Evolutionary conservation across 1,284 basidiomycete genomes (phyloP).

Genomic region (Ganoderma leucocontextum): DNA sequence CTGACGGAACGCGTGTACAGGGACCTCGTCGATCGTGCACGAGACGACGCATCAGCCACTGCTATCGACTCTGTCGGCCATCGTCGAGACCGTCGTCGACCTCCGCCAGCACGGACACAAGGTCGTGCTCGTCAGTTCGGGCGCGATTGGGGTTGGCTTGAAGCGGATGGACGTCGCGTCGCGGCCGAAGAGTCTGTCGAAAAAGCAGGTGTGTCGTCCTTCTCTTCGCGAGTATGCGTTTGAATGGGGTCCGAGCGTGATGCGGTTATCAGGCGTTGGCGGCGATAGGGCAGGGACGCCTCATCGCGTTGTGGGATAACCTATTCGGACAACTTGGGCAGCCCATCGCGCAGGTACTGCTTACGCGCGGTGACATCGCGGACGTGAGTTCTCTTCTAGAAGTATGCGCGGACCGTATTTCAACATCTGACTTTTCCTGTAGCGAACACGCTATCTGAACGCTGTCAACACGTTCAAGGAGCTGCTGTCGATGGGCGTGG

Average conservation of each 20-base stretch:
- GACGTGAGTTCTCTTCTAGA: constrained; percentile 69
- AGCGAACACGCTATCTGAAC: constrained; percentile 94
- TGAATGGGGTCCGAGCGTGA: constrained; percentile 21
- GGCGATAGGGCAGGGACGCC: constrained; percentile 94
- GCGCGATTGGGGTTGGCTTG: constrained; percentile 95
- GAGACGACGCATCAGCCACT: constrained; percentile 91
- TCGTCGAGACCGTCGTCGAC: constrained; percentile 91
- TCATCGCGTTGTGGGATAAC: constrained; percentile 98
- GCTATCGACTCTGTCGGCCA: constrained; percentile 87
- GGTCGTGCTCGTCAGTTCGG: constrained; percentile 95
- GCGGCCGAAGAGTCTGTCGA: constrained; percentile 85
- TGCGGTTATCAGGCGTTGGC: constrained; percentile 73
- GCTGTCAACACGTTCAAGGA: constrained; percentile 94
- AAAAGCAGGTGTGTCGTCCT: constrained; percentile 76
- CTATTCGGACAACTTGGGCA: constrained; percentile 93
- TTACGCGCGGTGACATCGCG: constrained; percentile 96
- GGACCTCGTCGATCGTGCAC: constrained; percentile 94
- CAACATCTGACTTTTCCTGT: constrained; percentile 13
- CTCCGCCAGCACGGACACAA: constrained; percentile 88
- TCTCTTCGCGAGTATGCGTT: neutral
- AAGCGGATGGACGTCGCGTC: constrained; percentile 89
- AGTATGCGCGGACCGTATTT: too few relatives aligned
- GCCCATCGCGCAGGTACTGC: constrained; percentile 93
- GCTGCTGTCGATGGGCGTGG: constrained; percentile 88
- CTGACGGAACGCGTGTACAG: constrained; percentile 49